Evolutionary conservation across 495 filamentous ascomycete genomes (phyloP), one percentile per base, ranked within the genome.

Genomic region (Clohesyomyces aquaticus): DNA sequence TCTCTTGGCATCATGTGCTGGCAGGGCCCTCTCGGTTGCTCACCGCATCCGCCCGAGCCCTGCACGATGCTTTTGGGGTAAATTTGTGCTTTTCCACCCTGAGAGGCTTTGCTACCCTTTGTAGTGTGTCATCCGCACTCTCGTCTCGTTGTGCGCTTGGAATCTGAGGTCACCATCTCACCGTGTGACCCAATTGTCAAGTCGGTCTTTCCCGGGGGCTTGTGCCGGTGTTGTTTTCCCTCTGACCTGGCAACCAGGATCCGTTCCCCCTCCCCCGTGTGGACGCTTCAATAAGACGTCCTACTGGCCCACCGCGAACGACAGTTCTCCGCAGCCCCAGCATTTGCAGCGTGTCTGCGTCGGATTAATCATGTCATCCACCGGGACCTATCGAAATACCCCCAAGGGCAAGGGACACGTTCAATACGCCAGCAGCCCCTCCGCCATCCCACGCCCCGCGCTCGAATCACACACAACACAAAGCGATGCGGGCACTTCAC

Each of bases 401-500:
- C 87, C 87, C 47, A 87, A 85, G 19, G 86, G 87, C 55, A 83
- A 86, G 66, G 77, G 82, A 59, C 82, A 83, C 68, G 78, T 87
- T 62, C 88, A 88, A 58, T 92, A 91, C 72, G 79, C 80, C 65
- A 85, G 83, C 73, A 89, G 83, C 76, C 84, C 90, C 53, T 94
- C 90, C 28, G 85, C 81, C 73, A 96, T 96, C 69, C 92, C 91
- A 58, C 84, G 93, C 66, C 92, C 92, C 48, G 87, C 91, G 45
- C 82, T 88, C 32, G 92, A 96, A 35, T 73, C 76, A 35, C 80
- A 83, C 63, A 52, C 68, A 18, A 77, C 82, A 61, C 76, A 81
- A 43, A 90, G 87, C 73, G 89, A 93, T 56, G 84, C 81, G 59
- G 86, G 85, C 46, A 84, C 82, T 63, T 90, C 91, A 54, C 82